phyloP scores from a whole-genome alignment of 108 stramenopile genomes.

The Stephanodiscus triporus region DNA sequence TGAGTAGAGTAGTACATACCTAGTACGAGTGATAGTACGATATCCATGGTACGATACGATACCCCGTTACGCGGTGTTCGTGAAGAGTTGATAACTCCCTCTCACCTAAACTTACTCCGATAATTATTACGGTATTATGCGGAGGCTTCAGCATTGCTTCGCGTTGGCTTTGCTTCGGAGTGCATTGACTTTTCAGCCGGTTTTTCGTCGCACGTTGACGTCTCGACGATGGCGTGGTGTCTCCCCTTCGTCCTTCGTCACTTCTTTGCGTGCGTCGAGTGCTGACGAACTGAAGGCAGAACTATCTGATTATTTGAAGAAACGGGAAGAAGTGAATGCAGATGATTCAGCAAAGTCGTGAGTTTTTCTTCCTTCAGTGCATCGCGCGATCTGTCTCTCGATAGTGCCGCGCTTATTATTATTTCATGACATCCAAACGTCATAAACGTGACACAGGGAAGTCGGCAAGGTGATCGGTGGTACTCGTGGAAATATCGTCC shows the following conservation, averaged over 20 bases:
- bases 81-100: too few relatives aligned
- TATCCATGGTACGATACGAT: too few relatives aligned
- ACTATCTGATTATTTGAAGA: conserved; percentile 65
- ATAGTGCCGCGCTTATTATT: background rate
- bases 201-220: background rate
- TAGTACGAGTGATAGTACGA: too few relatives aligned
- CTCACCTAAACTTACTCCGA: too few relatives aligned
- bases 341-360: conserved; percentile 67
- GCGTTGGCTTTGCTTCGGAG: conserved; percentile 4
- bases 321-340: conserved; percentile 66
- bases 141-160: background rate
- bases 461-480: conserved; percentile 78
- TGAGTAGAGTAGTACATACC: too few relatives aligned
- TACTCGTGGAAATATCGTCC: conserved; percentile 72
- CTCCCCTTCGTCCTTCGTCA: background rate
- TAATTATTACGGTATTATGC: background rate
- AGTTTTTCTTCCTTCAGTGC: conserved; percentile 18
- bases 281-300: conserved; percentile 61
- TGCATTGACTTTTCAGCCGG: conserved; percentile 9
- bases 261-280: conserved; percentile 12
- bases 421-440: background rate
- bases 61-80: too few relatives aligned
- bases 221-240: background rate
- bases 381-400: background rate
- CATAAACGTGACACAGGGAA: conserved; percentile 21